Conservation (phyloP, 805 yeast genomes). For the Ogataea paradorogensis region DNA sequence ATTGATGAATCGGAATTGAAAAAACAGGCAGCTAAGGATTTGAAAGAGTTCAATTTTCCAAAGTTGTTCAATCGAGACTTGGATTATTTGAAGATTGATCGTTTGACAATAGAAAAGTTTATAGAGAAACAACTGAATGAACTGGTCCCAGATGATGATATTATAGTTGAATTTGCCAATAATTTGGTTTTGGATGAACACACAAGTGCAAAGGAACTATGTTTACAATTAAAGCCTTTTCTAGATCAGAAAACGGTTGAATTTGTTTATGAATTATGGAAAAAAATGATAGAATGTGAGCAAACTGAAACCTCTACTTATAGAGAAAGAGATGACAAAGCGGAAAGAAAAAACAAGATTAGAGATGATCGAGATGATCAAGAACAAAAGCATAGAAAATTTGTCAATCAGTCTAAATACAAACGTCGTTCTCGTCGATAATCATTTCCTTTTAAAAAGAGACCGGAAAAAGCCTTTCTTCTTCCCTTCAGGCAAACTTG, state of each 20-base stretch:
- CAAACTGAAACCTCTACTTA: slow-evolving; percentile 1
- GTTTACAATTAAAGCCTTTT: slow-evolving; percentile 44
- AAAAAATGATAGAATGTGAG: slow-evolving; percentile 18
- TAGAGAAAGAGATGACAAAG: neutral
- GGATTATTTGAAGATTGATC: slow-evolving; percentile 39
- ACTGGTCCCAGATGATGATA: slow-evolving; percentile 49
- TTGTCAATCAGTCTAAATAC: slow-evolving; percentile 1
- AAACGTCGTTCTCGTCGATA: neutral
- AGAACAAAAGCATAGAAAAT: neutral
- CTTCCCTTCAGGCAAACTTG: slow-evolving; percentile 2
- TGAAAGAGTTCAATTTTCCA: slow-evolving; percentile 31
- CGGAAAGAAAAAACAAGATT: neutral
- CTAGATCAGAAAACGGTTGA: slow-evolving; percentile 37
- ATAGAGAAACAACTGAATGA: slow-evolving; percentile 33
- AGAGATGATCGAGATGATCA: neutral
- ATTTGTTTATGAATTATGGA: slow-evolving; percentile 46
- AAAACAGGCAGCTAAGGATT: slow-evolving; percentile 15
- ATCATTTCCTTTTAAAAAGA: slow-evolving; percentile 17
- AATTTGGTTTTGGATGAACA: slow-evolving; percentile 39
- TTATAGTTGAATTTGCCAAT: slow-evolving; percentile 41
- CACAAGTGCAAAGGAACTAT: slow-evolving; percentile 41
- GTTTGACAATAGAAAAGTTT: slow-evolving; percentile 41
- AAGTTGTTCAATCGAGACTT: slow-evolving; percentile 35
- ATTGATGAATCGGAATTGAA: slow-evolving; percentile 16
- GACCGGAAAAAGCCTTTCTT: slow-evolving; percentile 21